phyloP scores from a whole-genome alignment of 1,284 basidiomycete genomes.

The Phenoliferia sp. region DNA sequence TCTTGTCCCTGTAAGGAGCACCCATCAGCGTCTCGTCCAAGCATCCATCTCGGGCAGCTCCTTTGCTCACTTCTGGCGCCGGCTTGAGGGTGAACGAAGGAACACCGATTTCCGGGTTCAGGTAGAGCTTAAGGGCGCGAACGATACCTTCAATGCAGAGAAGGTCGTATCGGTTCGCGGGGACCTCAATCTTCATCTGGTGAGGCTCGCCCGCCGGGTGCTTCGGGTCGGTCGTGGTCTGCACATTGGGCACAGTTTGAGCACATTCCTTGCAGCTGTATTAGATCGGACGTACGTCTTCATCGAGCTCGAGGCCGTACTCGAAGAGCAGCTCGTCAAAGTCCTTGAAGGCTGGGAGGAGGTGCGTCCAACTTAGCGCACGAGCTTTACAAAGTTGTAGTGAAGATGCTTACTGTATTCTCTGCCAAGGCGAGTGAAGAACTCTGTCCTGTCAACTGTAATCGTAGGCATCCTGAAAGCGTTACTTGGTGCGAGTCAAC shows the following conservation, averaged over 20 bases:
- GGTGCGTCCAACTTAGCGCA: not conserved
- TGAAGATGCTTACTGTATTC: slow-evolving; percentile 62
- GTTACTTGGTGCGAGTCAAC: no score
- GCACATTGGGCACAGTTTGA: not conserved
- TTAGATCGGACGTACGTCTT: slow-evolving; percentile 60
- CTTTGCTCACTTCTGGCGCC: slow-evolving; percentile 17
- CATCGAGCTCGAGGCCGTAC: slow-evolving; percentile 94
- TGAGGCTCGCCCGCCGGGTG: slow-evolving; percentile 46
- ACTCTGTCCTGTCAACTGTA: slow-evolving; percentile 88
- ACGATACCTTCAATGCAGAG: slow-evolving; percentile 96
- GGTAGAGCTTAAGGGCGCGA: slow-evolving; percentile 78
- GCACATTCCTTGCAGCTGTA: not conserved
- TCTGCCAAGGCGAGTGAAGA: slow-evolving; percentile 79
- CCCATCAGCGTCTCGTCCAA: not conserved
- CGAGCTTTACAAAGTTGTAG: not conserved
- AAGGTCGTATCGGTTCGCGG: slow-evolving; percentile 96
- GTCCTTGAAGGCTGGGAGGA: slow-evolving; percentile 69
- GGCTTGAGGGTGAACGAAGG: slow-evolving; percentile 25
- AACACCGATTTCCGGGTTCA: slow-evolving; percentile 42
- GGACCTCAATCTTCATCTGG: slow-evolving; percentile 98
- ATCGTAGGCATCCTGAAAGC: slow-evolving; percentile 70
- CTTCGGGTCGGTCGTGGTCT: slow-evolving; percentile 29
- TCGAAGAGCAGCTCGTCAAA: slow-evolving; percentile 97
- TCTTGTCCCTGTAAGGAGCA: slow-evolving; percentile 3
- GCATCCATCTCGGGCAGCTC: not conserved